Percentiles rank a stretch among this genome's conserved stretches.
phyloP scores from a whole-genome alignment of 495 filamentous ascomycete species.

The Aspergillus affinis region DNA sequence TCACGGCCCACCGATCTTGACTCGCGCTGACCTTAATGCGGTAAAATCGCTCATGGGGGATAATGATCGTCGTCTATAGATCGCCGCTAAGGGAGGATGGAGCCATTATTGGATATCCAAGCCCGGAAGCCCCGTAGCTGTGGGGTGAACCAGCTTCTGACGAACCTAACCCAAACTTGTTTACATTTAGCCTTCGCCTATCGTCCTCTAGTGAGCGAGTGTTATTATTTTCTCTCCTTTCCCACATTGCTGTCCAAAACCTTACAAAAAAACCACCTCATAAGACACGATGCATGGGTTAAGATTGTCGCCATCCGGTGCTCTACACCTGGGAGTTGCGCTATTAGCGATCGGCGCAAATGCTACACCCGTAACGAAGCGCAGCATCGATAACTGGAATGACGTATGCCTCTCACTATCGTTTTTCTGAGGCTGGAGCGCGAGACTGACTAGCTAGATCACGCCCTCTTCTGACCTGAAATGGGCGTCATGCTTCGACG shows the following conservation, averaged over 20 bases:
- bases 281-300: not conserved
- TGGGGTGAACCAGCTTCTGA: not conserved
- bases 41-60: not conserved
- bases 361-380: not conserved
- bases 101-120: not conserved
- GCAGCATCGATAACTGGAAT: not conserved
- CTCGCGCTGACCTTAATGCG: not conserved
- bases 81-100: not conserved
- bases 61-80: not conserved
- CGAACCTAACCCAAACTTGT: not conserved
- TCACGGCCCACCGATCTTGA: not conserved
- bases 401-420: not conserved
- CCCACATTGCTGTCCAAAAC: not conserved
- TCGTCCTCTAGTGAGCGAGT: not conserved
- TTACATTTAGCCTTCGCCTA: not conserved
- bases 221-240: not conserved
- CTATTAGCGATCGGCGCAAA: not conserved
- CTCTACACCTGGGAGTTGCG: not conserved
- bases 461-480: conserved; percentile 15
- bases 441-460: conserved; percentile 1
- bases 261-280: not conserved
- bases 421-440: not conserved
- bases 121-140: not conserved
- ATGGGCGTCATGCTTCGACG: conserved; percentile 27
- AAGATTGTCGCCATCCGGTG: not conserved